These are phyloP conservation scores for Malassezia vespertilionis DNA, from an alignment of 1,284 basidiomycete species.

Conservation along the genomic window DNA sequence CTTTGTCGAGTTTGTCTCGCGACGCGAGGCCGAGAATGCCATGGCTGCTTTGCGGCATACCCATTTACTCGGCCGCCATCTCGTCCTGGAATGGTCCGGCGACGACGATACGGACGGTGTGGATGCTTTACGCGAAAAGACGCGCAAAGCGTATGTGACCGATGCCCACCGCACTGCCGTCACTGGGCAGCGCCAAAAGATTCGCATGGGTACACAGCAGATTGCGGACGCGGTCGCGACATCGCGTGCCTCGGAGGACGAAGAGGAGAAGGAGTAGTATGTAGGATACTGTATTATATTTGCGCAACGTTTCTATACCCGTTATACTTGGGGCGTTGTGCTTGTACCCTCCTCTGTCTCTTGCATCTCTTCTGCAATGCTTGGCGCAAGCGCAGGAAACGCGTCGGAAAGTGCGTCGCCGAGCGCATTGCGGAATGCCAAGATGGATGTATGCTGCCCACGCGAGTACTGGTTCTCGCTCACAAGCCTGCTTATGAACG, in stretches of 20 bases:
- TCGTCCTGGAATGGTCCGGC: conserved; percentile 87
- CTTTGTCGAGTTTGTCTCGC: conserved; percentile 62
- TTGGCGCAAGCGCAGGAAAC: conserved; percentile 11
- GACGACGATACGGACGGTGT: conserved; percentile 47
- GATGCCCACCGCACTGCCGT: conserved; percentile 6
- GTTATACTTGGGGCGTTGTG: too few species aligned
- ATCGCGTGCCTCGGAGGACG: conserved; percentile 6
- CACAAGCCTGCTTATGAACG: conserved; percentile 34
- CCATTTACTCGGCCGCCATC: conserved; percentile 85
- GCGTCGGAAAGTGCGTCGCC: conserved; percentile 5
- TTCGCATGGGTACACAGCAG: conserved; percentile 14
- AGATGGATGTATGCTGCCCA: conserved; percentile 28
- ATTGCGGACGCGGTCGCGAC: conserved; percentile 7
- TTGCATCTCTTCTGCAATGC: conserved; percentile 1
- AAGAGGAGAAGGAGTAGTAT: too few species aligned
- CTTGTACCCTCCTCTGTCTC: not conserved
- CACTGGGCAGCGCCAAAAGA: conserved; percentile 13
- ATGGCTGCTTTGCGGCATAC: conserved; percentile 62
- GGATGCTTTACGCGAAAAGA: conserved; percentile 27
- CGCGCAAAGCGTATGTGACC: conserved; percentile 15
- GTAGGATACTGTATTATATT: conserved; percentile 9
- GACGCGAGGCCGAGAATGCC: conserved; percentile 34
- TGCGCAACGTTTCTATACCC: not conserved
- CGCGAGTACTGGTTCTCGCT: conserved; percentile 44
- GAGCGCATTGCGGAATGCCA: conserved; percentile 13